Percentiles rank a stretch among this genome's conserved stretches.
Conservation (phyloP, 306 rosid species). For the Abrus pulchellus region DNA sequence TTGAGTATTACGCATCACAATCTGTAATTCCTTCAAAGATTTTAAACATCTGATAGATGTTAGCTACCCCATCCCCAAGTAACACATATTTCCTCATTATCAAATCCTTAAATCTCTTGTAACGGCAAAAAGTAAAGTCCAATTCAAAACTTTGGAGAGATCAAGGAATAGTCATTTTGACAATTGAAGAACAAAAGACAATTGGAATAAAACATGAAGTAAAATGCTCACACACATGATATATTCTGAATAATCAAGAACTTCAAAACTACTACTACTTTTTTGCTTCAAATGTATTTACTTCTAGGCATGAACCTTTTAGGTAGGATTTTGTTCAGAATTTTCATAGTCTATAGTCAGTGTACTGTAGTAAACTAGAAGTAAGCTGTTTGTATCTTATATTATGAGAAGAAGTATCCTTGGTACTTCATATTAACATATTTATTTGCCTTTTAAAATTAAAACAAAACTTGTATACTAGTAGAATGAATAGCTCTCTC, state of each 20-base stretch:
- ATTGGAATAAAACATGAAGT: background rate
- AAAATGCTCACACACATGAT: constrained; percentile 2
- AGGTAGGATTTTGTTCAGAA: too few species aligned
- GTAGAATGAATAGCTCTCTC: background rate
- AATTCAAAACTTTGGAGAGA: background rate
- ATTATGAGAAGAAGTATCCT: too few species aligned
- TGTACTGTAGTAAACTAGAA: too few species aligned
- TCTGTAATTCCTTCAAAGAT: background rate
- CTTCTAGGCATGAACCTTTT: background rate
- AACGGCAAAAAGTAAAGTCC: background rate
- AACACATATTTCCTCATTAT: background rate
- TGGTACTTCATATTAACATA: too few species aligned
- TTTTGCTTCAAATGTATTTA: constrained; percentile 6
- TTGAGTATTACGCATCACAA: too few species aligned
- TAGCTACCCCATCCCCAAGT: background rate
- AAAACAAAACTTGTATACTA: background rate
- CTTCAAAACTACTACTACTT: background rate
- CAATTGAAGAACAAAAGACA: constrained; percentile 10
- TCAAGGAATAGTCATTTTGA: background rate
- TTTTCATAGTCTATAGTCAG: too few species aligned
- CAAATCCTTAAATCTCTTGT: background rate
- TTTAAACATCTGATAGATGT: background rate
- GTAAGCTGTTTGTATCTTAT: too few species aligned
- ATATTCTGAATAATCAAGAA: constrained; percentile 3
- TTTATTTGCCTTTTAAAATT: too few species aligned